Evolutionary conservation across 768 basidiomycete species (phyloP), one percentile per base, ranked within the genome.

Genomic region (Tricholoma flavovirens): DNA sequence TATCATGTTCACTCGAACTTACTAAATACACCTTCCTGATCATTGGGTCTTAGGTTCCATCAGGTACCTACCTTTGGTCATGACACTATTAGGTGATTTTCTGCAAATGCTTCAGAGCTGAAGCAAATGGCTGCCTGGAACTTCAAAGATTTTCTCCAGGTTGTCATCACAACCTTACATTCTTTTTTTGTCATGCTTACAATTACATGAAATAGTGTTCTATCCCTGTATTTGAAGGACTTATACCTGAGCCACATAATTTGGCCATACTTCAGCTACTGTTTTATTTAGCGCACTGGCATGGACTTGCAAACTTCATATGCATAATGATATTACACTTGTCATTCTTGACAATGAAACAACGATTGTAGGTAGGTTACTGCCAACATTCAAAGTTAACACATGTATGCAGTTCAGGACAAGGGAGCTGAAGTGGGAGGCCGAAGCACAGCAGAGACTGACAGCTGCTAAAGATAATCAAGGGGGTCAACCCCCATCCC

Each of bases 151-250:
- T 33, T 63, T 3, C 46, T 62, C 2, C 56, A 71, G 67, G 60
- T 64, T 14, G 5, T 49, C n/a, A 7, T 8, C 11, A 5, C 32
- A 56, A 40, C 9, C 19, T 30, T 21, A 38, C 8, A 35, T 35
- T 3, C 19, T 26, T 51, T n/a, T 22, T 43, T 21, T 43, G 21
- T 12, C 8, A 45, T 45, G 22, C 22, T 45, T 45, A 45, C 10
- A 22, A 24, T 45, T 29, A 45, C 9, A 4, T 43, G 19, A 24
- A 29, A n/a, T n/a, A n/a, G n/a, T n/a, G n/a, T n/a, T n/a, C n/a
- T n/a, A n/a, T n/a, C n/a, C n/a, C n/a, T n/a, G n/a, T 60, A 1
- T 66, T 77, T 29, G 72, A 78, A 5, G 74, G 69, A 3, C 65
- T 79, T 0, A 56, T 79, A 0, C 68, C 65, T 1, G 55, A 63